These are phyloP conservation scores for Penicillium digitatum DNA, from an alignment of 2,329 filamentous ascomycete genomes.

Conservation along the genomic window DNA sequence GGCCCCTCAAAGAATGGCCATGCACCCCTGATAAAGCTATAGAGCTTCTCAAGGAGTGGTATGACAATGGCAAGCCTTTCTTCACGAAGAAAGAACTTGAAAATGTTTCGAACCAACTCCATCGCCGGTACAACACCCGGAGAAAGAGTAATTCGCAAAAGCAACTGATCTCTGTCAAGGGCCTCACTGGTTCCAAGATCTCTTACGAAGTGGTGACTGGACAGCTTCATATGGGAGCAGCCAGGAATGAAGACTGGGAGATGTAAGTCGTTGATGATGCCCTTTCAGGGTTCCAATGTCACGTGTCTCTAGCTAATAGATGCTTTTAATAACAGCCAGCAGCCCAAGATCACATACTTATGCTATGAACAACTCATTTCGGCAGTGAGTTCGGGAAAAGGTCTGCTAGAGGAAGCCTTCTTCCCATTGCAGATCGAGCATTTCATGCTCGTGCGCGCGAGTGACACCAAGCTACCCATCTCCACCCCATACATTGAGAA, in stretches of 20 bases:
- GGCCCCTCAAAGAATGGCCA: background rate
- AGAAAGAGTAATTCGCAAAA: background rate
- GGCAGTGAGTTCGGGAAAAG: accelerated
- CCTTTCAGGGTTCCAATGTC: background rate
- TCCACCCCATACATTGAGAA: background rate
- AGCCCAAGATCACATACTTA: background rate
- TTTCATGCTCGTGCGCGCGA: background rate
- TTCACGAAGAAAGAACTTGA: background rate
- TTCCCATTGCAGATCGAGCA: background rate
- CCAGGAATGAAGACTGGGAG: background rate
- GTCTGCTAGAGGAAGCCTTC: background rate
- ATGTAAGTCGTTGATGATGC: background rate
- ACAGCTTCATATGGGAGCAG: too few species aligned
- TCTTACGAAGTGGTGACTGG: background rate
- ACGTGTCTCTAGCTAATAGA: background rate
- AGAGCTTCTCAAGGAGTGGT: background rate
- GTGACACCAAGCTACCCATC: background rate
- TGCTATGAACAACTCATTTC: background rate
- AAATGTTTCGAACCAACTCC: background rate
- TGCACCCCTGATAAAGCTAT: background rate
- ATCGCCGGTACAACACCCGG: background rate
- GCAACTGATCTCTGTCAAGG: background rate
- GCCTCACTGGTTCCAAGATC: background rate
- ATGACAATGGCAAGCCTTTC: background rate
- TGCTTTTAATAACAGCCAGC: background rate